Percentiles rank a stretch among this genome's conserved stretches.
Conservation (phyloP, 352 stramenopile genomes). For the Pythium brachiatum region DNA sequence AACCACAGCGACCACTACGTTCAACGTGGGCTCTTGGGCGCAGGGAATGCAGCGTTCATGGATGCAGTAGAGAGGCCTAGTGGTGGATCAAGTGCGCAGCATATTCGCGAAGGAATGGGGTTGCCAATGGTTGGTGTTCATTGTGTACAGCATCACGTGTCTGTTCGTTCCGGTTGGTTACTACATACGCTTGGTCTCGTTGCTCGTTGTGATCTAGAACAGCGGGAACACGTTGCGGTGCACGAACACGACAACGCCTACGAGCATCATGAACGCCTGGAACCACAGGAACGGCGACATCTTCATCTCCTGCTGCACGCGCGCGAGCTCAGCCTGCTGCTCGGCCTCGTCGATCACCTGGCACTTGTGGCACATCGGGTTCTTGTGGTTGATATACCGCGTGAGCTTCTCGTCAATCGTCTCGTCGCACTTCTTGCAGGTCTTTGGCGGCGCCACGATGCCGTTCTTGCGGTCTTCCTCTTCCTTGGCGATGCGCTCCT, state of each 20-base stretch:
- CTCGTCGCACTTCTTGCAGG: slow-evolving; percentile 77
- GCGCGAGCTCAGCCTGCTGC: slow-evolving; percentile 12
- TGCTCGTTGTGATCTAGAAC: slow-evolving; percentile 26
- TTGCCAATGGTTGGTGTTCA: background rate
- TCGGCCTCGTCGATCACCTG: slow-evolving; percentile 24
- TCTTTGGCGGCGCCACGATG: slow-evolving; percentile 37
- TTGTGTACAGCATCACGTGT: slow-evolving; percentile 2
- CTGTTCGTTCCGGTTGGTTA: background rate
- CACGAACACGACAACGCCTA: slow-evolving; percentile 59
- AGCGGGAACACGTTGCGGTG: slow-evolving; percentile 67
- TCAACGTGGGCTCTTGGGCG: no score
- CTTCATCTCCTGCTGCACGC: slow-evolving; percentile 37
- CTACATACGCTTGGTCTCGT: background rate
- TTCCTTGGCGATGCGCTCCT: slow-evolving; percentile 41
- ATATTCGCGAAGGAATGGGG: background rate
- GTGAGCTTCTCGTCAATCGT: slow-evolving; percentile 39
- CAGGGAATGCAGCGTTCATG: no score
- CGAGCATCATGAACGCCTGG: slow-evolving; percentile 55
- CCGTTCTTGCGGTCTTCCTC: slow-evolving; percentile 51
- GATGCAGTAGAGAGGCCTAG: no score
- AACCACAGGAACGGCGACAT: slow-evolving; percentile 75
- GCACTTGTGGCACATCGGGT: slow-evolving; percentile 48
- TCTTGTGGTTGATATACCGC: slow-evolving; percentile 20
- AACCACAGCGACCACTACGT: no score
- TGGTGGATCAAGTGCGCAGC: no score